These are phyloP conservation scores for Mycena galopus DNA, from an alignment of 768 basidiomycete genomes.

Conservation along the genomic window DNA sequence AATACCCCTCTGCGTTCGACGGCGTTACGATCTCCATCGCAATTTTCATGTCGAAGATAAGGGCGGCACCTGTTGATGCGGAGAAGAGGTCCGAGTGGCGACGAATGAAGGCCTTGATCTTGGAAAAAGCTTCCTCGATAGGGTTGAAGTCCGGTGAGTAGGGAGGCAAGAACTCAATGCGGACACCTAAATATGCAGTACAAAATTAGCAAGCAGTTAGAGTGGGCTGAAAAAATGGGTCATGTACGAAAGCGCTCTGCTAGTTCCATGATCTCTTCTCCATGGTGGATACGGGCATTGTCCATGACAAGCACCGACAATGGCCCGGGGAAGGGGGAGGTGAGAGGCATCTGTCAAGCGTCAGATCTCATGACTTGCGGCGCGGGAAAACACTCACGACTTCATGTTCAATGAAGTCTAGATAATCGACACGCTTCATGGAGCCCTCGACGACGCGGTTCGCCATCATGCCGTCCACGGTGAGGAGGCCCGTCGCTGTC, in stretches of 20 bases:
- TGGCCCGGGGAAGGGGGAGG: conserved; percentile 42
- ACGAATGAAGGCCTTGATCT: conserved; percentile 43
- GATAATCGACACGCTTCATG: too few species aligned
- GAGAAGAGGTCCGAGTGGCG: conserved; percentile 16
- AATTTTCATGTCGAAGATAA: conserved; percentile 25
- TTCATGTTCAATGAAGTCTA: too few species aligned
- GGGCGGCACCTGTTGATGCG: too few species aligned
- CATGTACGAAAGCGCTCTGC: conserved; percentile 36
- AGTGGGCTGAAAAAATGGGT: background rate
- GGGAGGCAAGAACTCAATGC: conserved; percentile 43
- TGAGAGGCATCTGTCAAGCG: conserved; percentile 11
- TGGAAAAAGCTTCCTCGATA: conserved; percentile 49
- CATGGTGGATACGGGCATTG: conserved; percentile 50
- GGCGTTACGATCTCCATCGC: conserved; percentile 29
- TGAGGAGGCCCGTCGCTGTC: too few species aligned
- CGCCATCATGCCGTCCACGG: too few species aligned
- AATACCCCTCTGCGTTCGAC: conserved; percentile 35
- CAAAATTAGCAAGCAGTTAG: background rate
- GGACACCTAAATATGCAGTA: too few species aligned
- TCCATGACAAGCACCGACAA: conserved; percentile 51
- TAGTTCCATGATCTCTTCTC: conserved; percentile 43
- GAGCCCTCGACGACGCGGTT: too few species aligned
- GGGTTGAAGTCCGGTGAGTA: conserved; percentile 52
- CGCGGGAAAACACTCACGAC: too few species aligned
- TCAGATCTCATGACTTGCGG: too few species aligned